These are phyloP conservation scores for Candida endomychidarum DNA, from an alignment of 805 yeast genomes.

Conservation along the genomic window DNA sequence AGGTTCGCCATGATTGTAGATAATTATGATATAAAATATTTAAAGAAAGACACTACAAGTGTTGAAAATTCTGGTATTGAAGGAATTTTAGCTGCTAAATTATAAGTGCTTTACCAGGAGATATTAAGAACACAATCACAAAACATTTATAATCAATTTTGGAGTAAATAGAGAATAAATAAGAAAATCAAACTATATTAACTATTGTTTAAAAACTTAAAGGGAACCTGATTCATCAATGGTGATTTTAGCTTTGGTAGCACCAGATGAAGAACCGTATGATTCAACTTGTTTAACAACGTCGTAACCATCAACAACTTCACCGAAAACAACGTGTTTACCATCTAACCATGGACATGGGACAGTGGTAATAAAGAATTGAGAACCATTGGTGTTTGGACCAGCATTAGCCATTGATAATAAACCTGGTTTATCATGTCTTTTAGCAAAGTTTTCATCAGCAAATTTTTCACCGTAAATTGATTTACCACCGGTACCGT, in stretches of 20 bases:
- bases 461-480: constrained; percentile 71
- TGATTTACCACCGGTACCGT: constrained; percentile 92
- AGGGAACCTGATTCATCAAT: constrained; percentile 63
- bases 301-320: constrained; percentile 65
- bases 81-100: constrained; percentile 36
- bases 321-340: constrained; percentile 77
- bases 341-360: constrained; percentile 79
- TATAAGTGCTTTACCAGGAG: constrained; percentile 18
- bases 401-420: constrained; percentile 94
- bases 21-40: constrained; percentile 30
- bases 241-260: constrained; percentile 61
- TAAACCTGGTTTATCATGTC: constrained; percentile 77
- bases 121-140: not conserved
- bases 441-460: constrained; percentile 69
- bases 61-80: constrained; percentile 38
- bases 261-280: constrained; percentile 66
- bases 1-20: constrained; percentile 40
- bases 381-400: constrained; percentile 90
- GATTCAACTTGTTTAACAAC: constrained; percentile 59
- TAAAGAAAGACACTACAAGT: constrained; percentile 23
- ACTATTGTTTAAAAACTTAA: constrained; percentile 17
- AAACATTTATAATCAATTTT: not conserved
- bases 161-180: not conserved
- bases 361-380: constrained; percentile 83
- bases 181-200: constrained; percentile 3